phyloP scores from a whole-genome alignment of 2,329 filamentous ascomycete species.

The Arachnomyces sp. region DNA sequence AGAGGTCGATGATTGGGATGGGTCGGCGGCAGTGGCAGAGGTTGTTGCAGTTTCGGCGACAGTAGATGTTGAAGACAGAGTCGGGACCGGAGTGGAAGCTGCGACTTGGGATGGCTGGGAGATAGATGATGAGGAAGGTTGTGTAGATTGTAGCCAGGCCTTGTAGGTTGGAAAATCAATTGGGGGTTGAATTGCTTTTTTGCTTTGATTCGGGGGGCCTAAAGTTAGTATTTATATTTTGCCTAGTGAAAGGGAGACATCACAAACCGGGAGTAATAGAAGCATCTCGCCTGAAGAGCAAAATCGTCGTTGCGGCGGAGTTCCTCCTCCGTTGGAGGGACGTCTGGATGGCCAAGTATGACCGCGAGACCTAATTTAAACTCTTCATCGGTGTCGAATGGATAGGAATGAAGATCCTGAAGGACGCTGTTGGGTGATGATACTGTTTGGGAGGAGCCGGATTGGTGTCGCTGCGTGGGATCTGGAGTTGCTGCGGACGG shows the following conservation, averaged over 20 bases:
- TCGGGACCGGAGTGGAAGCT: not conserved
- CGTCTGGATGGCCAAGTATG: constrained; percentile 36
- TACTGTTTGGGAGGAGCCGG: not conserved
- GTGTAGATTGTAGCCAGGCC: constrained; percentile 46
- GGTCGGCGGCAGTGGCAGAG: constrained; percentile 6
- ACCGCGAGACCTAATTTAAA: constrained; percentile 40
- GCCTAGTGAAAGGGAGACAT: not conserved
- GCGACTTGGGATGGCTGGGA: constrained; percentile 8
- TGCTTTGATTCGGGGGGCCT: constrained; percentile 18
- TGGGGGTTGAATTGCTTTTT: constrained; percentile 27
- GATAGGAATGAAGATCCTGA: constrained; percentile 29
- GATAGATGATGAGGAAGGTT: constrained; percentile 5
- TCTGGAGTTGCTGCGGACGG: not conserved
- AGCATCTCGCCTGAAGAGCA: constrained; percentile 39
- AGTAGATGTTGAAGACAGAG: constrained; percentile 9
- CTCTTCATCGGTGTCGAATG: constrained; percentile 34
- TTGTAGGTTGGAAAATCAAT: constrained; percentile 63
- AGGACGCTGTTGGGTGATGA: not conserved
- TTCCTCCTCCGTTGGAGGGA: constrained; percentile 31
- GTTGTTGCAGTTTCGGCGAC: constrained; percentile 8
- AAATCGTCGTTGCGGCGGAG: constrained; percentile 32
- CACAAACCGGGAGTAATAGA: constrained; percentile 38
- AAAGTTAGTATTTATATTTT: constrained; percentile 1
- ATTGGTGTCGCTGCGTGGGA: constrained; percentile 4
- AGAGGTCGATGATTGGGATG: constrained; percentile 6